These are phyloP conservation scores for Diaporthe helianthi DNA, from an alignment of 2,329 filamentous ascomycete genomes.

Conservation along the genomic window DNA sequence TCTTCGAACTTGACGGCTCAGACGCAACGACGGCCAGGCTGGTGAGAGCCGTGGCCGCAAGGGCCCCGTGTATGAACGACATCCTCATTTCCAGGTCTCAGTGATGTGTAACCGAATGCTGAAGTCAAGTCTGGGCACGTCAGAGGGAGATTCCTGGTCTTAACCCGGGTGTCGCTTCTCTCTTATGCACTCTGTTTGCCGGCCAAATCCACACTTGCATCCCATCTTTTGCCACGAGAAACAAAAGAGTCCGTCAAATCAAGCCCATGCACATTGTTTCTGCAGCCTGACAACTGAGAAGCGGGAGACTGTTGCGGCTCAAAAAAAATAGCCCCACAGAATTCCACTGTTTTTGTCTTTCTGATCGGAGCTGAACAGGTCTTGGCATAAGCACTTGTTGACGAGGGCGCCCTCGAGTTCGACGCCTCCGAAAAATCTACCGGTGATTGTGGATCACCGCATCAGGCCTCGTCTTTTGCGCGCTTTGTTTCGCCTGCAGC, in stretches of 20 bases:
- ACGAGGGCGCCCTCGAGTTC: conserved; percentile 13
- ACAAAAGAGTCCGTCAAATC: conserved; percentile 7
- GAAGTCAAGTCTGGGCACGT: not conserved
- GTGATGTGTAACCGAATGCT: not conserved
- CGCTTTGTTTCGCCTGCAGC: not conserved
- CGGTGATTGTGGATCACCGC: not conserved
- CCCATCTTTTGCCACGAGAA: not conserved
- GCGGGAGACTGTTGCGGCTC: conserved; percentile 5
- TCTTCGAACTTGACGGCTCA: not conserved
- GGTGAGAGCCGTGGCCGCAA: not conserved
- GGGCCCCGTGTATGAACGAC: not conserved
- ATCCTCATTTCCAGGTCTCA: not conserved
- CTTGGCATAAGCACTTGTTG: conserved; percentile 16
- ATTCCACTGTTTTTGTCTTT: not conserved
- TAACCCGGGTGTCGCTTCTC: not conserved
- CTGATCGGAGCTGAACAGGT: conserved; percentile 14
- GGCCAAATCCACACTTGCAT: conserved; percentile 6
- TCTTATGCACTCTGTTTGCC: conserved; percentile 14
- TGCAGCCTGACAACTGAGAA: not conserved
- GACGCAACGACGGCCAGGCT: not conserved
- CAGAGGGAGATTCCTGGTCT: not conserved
- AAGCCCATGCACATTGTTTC: conserved; percentile 11
- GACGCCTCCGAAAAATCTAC: not conserved
- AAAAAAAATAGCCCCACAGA: not conserved
- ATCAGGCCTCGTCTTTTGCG: not conserved